Evolutionary conservation across 2,329 filamentous ascomycete species (phyloP).

Genomic region (Tolypocladium endophyticum): DNA sequence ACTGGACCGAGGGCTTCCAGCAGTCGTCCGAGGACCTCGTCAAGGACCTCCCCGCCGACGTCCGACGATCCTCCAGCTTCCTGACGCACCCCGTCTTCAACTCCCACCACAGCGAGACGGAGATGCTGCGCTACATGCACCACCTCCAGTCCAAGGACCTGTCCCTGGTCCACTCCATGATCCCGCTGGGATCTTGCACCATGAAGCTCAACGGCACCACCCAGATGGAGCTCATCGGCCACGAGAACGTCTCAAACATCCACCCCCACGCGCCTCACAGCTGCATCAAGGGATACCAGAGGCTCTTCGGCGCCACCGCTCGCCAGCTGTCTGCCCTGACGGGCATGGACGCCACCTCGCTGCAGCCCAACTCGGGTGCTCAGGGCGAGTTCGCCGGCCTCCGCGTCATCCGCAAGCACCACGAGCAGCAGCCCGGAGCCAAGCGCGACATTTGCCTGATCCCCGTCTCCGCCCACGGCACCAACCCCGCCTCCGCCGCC

Average conservation of each 20-base stretch:
- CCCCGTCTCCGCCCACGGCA: conserved; percentile 89
- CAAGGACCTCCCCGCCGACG: conserved; percentile 37
- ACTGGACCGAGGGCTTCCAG: conserved; percentile 27
- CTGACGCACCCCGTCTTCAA: conserved; percentile 92
- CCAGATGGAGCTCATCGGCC: conserved; percentile 82
- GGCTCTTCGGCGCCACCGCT: conserved; percentile 63
- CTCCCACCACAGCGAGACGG: conserved; percentile 87
- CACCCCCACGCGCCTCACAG: conserved; percentile 67
- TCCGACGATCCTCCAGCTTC: conserved; percentile 65
- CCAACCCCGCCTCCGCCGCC: conserved; percentile 87
- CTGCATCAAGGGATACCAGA: conserved; percentile 56
- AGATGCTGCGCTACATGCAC: conserved; percentile 86
- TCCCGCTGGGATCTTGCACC: conserved; percentile 89
- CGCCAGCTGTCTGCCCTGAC: conserved; percentile 72
- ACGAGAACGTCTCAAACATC: conserved; percentile 63
- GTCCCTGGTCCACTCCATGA: conserved; percentile 94
- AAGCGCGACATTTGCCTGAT: conserved; percentile 89
- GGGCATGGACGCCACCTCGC: conserved; percentile 77
- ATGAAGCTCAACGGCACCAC: conserved; percentile 96
- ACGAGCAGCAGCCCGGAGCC: conserved; percentile 55
- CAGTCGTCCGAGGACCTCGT: conserved; percentile 24
- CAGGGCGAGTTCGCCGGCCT: conserved; percentile 93
- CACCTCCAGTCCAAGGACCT: conserved; percentile 91
- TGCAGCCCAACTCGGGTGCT: conserved; percentile 92
- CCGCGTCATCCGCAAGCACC: conserved; percentile 77